A percentile compares a stretch with the other conserved stretches of the same genome.
Conservation (phyloP, 495 filamentous ascomycete genomes). For the Penicillium manginii region DNA sequence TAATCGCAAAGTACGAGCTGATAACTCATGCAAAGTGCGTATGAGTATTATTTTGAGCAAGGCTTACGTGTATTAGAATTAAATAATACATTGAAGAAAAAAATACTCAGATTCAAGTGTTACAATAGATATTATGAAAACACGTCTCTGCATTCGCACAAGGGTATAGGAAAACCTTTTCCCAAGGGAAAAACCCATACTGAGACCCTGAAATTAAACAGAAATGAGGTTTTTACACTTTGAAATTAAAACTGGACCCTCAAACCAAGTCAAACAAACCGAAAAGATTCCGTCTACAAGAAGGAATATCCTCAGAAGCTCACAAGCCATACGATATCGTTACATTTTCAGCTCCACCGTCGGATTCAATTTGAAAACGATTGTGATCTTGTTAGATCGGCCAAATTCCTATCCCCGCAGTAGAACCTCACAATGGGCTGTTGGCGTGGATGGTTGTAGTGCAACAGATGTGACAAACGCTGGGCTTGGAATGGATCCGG, state of each 20-base stretch:
- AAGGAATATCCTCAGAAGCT: too few species aligned
- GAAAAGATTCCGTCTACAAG: too few species aligned
- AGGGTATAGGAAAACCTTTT: conserved; percentile 1
- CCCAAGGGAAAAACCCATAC: not conserved
- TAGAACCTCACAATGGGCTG: not conserved
- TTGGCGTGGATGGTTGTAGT: not conserved
- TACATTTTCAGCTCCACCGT: too few species aligned
- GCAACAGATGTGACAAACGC: not conserved
- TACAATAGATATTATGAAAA: not conserved
- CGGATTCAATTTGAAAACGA: too few species aligned
- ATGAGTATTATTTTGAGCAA: not conserved
- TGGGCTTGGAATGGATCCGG: not conserved
- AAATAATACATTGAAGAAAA: too few species aligned
- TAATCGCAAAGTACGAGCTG: too few species aligned
- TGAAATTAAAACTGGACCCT: too few species aligned
- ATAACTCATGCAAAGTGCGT: too few species aligned
- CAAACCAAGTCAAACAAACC: too few species aligned
- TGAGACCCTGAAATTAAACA: conserved; percentile 8
- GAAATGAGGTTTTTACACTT: conserved; percentile 39
- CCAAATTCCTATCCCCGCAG: conserved; percentile 6
- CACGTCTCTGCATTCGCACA: not conserved
- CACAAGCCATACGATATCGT: too few species aligned
- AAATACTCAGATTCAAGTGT: not conserved
- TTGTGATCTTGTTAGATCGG: too few species aligned
- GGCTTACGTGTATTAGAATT: too few species aligned